Conservation (phyloP, 1,139 yeast genomes). For the Saccharomyces hybrid region DNA sequence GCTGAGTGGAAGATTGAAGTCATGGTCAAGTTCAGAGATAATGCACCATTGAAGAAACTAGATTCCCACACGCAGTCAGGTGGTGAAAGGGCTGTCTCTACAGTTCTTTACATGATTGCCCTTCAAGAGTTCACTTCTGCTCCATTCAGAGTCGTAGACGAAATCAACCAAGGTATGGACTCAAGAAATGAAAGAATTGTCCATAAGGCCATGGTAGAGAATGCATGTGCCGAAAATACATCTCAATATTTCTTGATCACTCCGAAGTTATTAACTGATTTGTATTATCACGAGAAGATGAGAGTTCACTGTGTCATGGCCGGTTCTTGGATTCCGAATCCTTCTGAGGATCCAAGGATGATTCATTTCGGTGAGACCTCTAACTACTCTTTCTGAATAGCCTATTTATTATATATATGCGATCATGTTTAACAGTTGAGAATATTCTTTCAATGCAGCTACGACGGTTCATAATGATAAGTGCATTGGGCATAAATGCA, state of each 20-base stretch:
- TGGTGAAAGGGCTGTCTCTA: constrained; percentile 94
- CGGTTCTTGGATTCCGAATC: constrained; percentile 40
- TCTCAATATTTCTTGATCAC: constrained; percentile 86
- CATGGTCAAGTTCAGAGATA: constrained; percentile 76
- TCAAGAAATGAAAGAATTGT: constrained; percentile 84
- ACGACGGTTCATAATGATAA: background rate
- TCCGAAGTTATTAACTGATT: constrained; percentile 76
- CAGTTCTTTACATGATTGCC: constrained; percentile 83
- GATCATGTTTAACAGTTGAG: background rate
- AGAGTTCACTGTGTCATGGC: constrained; percentile 84
- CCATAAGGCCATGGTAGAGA: constrained; percentile 76
- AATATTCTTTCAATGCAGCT: background rate
- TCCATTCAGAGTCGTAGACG: constrained; percentile 94
- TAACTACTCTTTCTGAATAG: constrained; percentile 21
- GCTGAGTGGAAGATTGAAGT: constrained; percentile 81
- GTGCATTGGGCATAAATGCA: background rate
- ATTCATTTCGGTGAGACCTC: constrained; percentile 34
- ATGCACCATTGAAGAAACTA: constrained; percentile 57
- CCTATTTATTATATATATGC: background rate
- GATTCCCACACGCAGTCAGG: constrained; percentile 92
- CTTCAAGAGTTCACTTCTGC: constrained; percentile 85
- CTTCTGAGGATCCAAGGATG: constrained; percentile 26
- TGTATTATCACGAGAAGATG: constrained; percentile 76
- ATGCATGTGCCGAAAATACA: constrained; percentile 58
- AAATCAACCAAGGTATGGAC: constrained; percentile 98